Conservation (phyloP, 768 basidiomycete species). For the Dacryopinax spathularia region DNA sequence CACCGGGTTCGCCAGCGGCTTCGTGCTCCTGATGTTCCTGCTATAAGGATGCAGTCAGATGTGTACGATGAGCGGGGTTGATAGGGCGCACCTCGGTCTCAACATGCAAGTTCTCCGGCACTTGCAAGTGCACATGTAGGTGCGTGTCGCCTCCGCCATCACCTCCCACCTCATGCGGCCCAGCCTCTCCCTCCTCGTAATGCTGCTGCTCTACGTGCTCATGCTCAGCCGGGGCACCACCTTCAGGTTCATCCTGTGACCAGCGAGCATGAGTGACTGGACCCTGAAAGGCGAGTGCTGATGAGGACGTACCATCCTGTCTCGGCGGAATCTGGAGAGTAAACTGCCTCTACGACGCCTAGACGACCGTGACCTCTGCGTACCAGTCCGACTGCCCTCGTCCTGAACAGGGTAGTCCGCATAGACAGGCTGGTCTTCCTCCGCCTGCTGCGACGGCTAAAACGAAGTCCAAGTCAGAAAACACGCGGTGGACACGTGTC, state of each 20-base stretch:
- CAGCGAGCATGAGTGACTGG: neutral
- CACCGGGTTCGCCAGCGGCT: neutral
- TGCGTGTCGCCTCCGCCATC: neutral
- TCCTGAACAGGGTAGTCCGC: neutral
- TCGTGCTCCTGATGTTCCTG: neutral
- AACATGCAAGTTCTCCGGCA: neutral
- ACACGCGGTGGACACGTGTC: neutral
- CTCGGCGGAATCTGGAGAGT: neutral
- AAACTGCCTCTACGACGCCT: neutral
- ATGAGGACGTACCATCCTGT: neutral
- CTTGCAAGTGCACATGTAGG: neutral
- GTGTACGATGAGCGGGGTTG: neutral
- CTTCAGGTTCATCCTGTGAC: neutral
- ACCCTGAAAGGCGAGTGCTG: neutral
- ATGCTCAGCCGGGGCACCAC: neutral
- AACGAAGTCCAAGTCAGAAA: neutral
- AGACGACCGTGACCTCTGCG: neutral
- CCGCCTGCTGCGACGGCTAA: neutral
- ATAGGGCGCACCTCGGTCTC: neutral
- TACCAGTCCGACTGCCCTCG: neutral
- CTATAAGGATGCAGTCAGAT: neutral
- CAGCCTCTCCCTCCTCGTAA: neutral
- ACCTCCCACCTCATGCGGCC: neutral
- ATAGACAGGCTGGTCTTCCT: neutral
- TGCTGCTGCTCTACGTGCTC: neutral